A percentile compares a stretch with the other conserved stretches of the same genome.
Evolutionary conservation across 768 basidiomycete species (phyloP).

Genomic region (Erythrobasidium yunnanense): DNA sequence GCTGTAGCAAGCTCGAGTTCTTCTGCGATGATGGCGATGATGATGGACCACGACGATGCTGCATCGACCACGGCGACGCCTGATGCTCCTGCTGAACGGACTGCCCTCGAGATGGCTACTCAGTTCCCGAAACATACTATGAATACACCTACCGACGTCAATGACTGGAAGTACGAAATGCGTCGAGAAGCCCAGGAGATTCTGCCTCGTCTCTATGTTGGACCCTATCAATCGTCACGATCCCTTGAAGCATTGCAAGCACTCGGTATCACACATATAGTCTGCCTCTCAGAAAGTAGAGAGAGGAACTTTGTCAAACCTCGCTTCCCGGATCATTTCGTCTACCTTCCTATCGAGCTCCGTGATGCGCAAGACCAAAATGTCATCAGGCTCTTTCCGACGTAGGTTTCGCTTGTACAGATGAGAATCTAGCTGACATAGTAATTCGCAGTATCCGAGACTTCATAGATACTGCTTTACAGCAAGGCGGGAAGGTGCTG

Average conservation of each 20-base stretch:
- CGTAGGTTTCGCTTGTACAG: constrained; percentile 46
- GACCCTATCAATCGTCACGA: constrained; percentile 80
- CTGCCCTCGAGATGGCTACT: too few species aligned
- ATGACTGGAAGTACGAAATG: constrained; percentile 71
- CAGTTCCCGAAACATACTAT: background rate
- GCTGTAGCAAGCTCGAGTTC: too few species aligned
- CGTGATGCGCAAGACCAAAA: constrained; percentile 92
- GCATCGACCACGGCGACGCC: too few species aligned
- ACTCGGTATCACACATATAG: constrained; percentile 77
- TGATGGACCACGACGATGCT: too few species aligned
- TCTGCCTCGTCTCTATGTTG: constrained; percentile 60
- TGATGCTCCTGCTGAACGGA: too few species aligned
- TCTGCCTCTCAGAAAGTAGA: constrained; percentile 35
- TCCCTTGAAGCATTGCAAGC: constrained; percentile 57
- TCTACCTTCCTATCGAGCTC: constrained; percentile 71
- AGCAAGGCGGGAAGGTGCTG: constrained; percentile 29
- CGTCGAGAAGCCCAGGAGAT: constrained; percentile 89
- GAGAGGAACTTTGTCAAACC: constrained; percentile 60
- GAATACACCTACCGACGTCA: background rate
- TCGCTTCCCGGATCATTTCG: constrained; percentile 66
- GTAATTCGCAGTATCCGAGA: constrained; percentile 28
- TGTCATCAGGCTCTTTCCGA: constrained; percentile 78
- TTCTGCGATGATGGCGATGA: too few species aligned
- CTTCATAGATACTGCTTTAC: constrained; percentile 35
- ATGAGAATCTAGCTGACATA: background rate